Base-by-base conservation (phyloP, 108 stramenopile species). In the Stephanodiscus minutulus region DNA sequence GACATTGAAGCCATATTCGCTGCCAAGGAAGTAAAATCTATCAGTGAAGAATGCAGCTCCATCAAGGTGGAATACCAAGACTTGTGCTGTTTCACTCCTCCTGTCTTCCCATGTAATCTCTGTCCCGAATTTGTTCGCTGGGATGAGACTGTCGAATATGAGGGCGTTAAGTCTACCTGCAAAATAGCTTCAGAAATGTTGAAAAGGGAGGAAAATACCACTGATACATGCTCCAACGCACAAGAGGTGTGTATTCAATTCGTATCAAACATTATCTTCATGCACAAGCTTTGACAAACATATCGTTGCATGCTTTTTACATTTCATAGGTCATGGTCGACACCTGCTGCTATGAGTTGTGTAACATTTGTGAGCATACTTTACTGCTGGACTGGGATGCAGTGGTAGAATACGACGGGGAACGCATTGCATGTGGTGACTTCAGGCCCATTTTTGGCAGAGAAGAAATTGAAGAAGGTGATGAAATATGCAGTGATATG, bases 301-400 rank as follows among this genome's bases (percentile, higher is more conserved):
- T 33, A 31, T 54, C 50, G 1, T 55, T 67, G 22, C 53, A 20
- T 24, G 1, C n/a, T 60, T 48, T 71, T 29, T 6, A 24, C 6
- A 24, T 68, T 3, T 20, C 29, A 31, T 58, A 81, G 73, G 47
- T 55, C 22, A 36, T 74, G 31, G 59, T 48, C 41, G 25, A 62
- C 29, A 52, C 68, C 29, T 81, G 79, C 62, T 81, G 79, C 48
- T 81, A 81, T 39, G 73, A 81, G 18, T 35, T 81, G 43, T 81
- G 79, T 56, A 64, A 81, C 36, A 54, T 81, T 24, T 81, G 79
- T 59, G 79, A 68, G 28, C 68, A 81, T 7, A 59, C 49, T 7
- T 44, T 81, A 31, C 33, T 63, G 50, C 43, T 81, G 64, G 80
- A 81, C 46, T 81, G 73, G 68, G 80, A 81, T 61, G 52, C 64